Evolutionary conservation across 441 rosid species (phyloP), one percentile per base, ranked within the genome.

Genomic region (Brassica hybrid): DNA sequence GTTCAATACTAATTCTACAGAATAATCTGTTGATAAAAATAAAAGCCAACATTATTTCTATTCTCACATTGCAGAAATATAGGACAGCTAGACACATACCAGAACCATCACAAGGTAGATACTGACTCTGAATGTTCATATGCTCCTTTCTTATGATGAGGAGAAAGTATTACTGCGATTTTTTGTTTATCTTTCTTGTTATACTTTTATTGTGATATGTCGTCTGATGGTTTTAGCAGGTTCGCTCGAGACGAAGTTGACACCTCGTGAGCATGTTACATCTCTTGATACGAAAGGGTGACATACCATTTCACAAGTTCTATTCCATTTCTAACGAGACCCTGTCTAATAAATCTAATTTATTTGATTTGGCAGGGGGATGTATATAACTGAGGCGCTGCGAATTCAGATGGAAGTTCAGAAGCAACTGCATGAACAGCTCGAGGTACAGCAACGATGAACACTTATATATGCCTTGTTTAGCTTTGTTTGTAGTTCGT

Each of bases 371-470:
- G 65, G 60, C 86, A 89, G 32, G 1, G 32, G 32, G 32, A 27
- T 27, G 32, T 27, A 27, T 79, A 85, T 93, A 27, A 87, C 94
- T 14, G 94, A 91, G 85, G 93, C 96, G 60, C 83, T 93, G 71
- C 86, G 92, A 50, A 69, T 93, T 57, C 96, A 93, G 85, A 88
- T 93, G 93, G 98, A 91, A 83, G 92, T 91, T 54, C 96, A 93
- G 87, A 93, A 89, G 84, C 84, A 85, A 79, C 82, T 91, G 74
- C 94, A 88, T 63, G 94, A 91, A 77, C 98, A 93, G 83, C 92
- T 93, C 50, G 93, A 93, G 94, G 96, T 89, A 84, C 61, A 43
- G 1, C n/a, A 43, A 43, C n/a, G 56, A 48, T 48, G 17, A n/a
- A 48, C 0, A 48, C 0, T 3, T 54, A 58, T 30, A 48, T 4